Evolutionary conservation across 1,284 basidiomycete species (phyloP).

Genomic region (Apiotrichum akiyoshidainum): DNA sequence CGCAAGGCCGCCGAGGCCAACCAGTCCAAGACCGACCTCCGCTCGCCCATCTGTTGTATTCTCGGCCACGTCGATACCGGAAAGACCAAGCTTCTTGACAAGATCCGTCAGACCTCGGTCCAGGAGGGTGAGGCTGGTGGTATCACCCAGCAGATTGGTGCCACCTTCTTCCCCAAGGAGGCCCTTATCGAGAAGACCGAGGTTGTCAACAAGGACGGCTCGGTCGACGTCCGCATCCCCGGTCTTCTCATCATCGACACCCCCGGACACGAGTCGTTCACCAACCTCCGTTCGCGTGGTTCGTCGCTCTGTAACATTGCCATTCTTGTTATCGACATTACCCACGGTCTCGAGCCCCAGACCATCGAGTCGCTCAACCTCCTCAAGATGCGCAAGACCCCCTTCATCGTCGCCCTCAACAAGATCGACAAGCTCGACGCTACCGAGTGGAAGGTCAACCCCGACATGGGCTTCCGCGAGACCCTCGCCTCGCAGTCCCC

Average conservation of each 20-base stretch:
- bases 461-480: slow-evolving; percentile 88
- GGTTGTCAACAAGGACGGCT: slow-evolving; percentile 81
- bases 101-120: slow-evolving; percentile 99
- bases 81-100: slow-evolving; percentile 97
- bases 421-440: slow-evolving; percentile 55
- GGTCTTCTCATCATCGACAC: slow-evolving; percentile 97
- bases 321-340: slow-evolving; percentile 98
- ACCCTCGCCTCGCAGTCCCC: slow-evolving; percentile 81
- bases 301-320: slow-evolving; percentile 99
- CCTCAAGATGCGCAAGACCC: slow-evolving; percentile 90
- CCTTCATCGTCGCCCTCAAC: slow-evolving; percentile 98
- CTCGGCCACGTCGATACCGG: slow-evolving; percentile 99
- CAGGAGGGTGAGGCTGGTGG: slow-evolving; percentile 99
- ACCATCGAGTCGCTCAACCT: slow-evolving; percentile 94
- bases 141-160: slow-evolving; percentile 99
- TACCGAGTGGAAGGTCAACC: slow-evolving; percentile 85
- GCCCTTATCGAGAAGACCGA: slow-evolving; percentile 90
- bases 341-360: slow-evolving; percentile 97
- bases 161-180: slow-evolving; percentile 99
- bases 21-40: slow-evolving; percentile 81
- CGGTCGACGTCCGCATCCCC: slow-evolving; percentile 92
- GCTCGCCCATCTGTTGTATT: slow-evolving; percentile 98
- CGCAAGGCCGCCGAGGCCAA: slow-evolving; percentile 84
- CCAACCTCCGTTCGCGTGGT: slow-evolving; percentile 92
- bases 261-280: slow-evolving; percentile 99